A percentile compares a stretch with the other conserved stretches of the same genome.
phyloP scores from a whole-genome alignment of 2,329 filamentous ascomycete species.

The Fusarium sp. region DNA sequence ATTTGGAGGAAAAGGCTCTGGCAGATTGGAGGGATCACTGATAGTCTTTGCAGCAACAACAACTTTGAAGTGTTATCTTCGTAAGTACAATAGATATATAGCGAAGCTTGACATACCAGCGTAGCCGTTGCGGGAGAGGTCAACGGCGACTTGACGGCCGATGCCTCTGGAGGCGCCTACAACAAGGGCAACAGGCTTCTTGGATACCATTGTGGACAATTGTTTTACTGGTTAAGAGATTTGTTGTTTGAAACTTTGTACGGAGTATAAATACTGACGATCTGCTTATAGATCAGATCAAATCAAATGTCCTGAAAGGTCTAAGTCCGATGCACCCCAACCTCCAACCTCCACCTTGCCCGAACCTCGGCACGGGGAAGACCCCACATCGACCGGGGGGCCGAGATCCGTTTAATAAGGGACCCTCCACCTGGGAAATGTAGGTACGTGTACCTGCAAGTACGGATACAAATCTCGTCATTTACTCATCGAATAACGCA shows the following conservation, averaged over 20 bases:
- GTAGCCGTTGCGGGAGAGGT: constrained; percentile 77
- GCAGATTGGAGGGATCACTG: constrained; percentile 65
- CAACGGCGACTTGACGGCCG: constrained; percentile 81
- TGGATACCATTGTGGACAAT: constrained; percentile 26
- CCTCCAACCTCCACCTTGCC: not conserved
- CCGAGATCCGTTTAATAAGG: constrained; percentile 1
- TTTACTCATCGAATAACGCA: not conserved
- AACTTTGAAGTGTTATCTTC: constrained; percentile 53
- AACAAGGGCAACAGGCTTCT: constrained; percentile 71
- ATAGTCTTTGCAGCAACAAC: constrained; percentile 81
- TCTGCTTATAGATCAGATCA: constrained; percentile 1
- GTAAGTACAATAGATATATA: not conserved
- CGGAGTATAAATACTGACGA: not conserved
- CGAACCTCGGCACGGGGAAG: not conserved
- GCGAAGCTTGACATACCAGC: constrained; percentile 59
- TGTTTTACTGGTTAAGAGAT: not conserved
- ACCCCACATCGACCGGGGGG: constrained; percentile 28
- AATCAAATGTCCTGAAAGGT: not conserved
- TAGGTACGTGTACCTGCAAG: not conserved
- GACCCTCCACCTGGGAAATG: not conserved
- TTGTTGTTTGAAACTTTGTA: not conserved
- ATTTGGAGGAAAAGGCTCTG: constrained; percentile 73
- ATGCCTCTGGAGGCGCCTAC: constrained; percentile 83
- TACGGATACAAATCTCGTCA: not conserved
- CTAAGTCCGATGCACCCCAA: not conserved